phyloP scores from a whole-genome alignment of 441 rosid species.

The Populus tomentosa region DNA sequence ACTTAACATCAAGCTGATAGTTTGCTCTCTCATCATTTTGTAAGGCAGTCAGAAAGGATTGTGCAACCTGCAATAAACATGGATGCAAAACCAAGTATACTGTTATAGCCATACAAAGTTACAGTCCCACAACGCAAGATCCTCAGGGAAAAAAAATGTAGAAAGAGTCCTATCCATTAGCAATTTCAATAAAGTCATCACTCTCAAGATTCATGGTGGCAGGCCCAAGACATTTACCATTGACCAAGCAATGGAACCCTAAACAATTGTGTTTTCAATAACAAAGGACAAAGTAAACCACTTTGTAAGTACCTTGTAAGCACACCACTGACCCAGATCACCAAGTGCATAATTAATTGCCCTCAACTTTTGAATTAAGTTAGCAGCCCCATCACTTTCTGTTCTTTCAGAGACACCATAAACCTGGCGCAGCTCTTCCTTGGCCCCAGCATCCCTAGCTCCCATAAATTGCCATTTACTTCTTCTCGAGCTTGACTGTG shows the following conservation, averaged over 20 bases:
- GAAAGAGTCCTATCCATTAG: neutral
- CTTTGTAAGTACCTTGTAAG: slow-evolving; percentile 73
- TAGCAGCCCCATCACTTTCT: slow-evolving; percentile 98
- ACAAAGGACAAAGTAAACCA: slow-evolving; percentile 9
- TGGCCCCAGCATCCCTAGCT: slow-evolving; percentile 99
- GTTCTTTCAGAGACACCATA: slow-evolving; percentile 99
- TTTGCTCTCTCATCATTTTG: slow-evolving; percentile 94
- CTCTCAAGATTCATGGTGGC: neutral
- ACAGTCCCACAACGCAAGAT: neutral
- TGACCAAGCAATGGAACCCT: neutral
- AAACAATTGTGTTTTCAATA: neutral
- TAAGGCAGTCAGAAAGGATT: slow-evolving; percentile 84
- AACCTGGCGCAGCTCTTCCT: slow-evolving; percentile 93
- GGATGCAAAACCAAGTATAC: neutral
- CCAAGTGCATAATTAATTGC: slow-evolving; percentile 94
- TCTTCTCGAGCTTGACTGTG: slow-evolving; percentile 78
- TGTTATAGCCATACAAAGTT: neutral
- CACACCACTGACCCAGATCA: slow-evolving; percentile 99
- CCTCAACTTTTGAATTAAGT: slow-evolving; percentile 90
- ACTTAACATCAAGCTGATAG: slow-evolving; percentile 94
- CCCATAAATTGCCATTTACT: slow-evolving; percentile 99
- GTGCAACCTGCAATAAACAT: slow-evolving; percentile 72
- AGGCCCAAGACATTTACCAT: neutral
- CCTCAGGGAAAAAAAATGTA: neutral
- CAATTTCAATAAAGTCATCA: neutral